phyloP scores from a whole-genome alignment of 495 filamentous ascomycete species.

The Pyrenula aspistea region DNA sequence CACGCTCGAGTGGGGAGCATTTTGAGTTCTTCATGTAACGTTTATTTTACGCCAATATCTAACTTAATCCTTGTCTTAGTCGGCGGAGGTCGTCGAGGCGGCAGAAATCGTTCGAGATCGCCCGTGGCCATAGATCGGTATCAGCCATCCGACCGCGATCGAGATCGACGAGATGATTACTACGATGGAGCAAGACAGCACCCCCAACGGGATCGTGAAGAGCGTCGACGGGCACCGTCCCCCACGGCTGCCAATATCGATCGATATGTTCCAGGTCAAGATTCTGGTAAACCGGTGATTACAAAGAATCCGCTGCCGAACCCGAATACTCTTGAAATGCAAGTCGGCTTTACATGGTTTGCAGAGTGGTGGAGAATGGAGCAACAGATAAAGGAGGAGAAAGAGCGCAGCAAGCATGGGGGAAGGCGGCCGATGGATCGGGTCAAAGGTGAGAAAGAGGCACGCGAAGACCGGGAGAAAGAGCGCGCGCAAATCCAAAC shows the following conservation, averaged over 20 bases:
- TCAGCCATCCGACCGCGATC: constrained; percentile 48
- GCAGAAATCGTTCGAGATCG: constrained; percentile 54
- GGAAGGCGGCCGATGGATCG: constrained; percentile 59
- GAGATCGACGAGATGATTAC: constrained; percentile 41
- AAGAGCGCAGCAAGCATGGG: constrained; percentile 64
- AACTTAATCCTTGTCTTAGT: constrained; percentile 7
- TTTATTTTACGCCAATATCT: no score
- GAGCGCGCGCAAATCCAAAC: constrained; percentile 83
- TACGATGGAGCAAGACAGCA: constrained; percentile 51
- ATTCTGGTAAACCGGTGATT: constrained; percentile 42
- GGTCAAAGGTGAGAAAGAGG: constrained; percentile 63
- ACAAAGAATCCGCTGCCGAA: constrained; percentile 65
- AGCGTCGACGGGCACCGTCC: constrained; percentile 52
- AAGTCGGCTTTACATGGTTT: constrained; percentile 94
- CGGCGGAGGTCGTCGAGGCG: constrained; percentile 31
- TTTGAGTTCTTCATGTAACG: no score
- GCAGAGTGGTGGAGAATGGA: constrained; percentile 93
- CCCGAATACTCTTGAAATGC: constrained; percentile 74
- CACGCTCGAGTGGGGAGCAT: no score
- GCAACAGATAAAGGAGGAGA: constrained; percentile 75
- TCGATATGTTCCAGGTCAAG: constrained; percentile 87
- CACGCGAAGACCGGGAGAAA: constrained; percentile 73
- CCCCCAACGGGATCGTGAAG: constrained; percentile 50
- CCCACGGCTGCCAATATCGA: constrained; percentile 69
- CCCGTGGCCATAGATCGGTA: constrained; percentile 60